Conservation (phyloP, 129 eudicot species). For the Flaveria bidentis region DNA sequence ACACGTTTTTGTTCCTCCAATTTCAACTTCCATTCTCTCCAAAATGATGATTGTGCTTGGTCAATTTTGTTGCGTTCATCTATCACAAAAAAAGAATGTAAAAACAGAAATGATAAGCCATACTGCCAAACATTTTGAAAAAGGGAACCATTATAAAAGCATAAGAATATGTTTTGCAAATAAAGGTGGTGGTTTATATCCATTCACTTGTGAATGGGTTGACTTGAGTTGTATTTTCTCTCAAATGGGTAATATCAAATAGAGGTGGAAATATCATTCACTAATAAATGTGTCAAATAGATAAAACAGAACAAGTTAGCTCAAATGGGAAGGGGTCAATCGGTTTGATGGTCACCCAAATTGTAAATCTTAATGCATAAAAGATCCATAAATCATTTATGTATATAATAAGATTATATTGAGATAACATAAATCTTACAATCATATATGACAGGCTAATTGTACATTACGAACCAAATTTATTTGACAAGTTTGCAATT, state of each 20-base stretch:
- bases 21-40: slow-evolving; percentile 97
- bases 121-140: neutral
- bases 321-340: neutral
- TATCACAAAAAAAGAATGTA: slow-evolving; percentile 29
- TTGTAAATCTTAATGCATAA: slow-evolving; percentile 2
- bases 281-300: neutral
- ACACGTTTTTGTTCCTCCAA: slow-evolving; percentile 87
- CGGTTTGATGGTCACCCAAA: neutral
- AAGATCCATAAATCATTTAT: neutral
- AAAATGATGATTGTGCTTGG: slow-evolving; percentile 81
- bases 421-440: neutral
- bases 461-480: neutral
- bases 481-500: neutral
- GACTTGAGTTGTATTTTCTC: neutral
- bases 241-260: neutral
- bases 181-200: neutral
- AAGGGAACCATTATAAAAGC: neutral
- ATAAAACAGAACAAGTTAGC: neutral
- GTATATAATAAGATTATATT: neutral
- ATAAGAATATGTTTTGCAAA: neutral
- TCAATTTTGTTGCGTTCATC: slow-evolving; percentile 71
- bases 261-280: neutral
- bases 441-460: neutral
- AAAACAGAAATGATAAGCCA: slow-evolving; percentile 9
- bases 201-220: neutral